Conservation (phyloP, 768 basidiomycete genomes). For the Suillus alpinus region DNA sequence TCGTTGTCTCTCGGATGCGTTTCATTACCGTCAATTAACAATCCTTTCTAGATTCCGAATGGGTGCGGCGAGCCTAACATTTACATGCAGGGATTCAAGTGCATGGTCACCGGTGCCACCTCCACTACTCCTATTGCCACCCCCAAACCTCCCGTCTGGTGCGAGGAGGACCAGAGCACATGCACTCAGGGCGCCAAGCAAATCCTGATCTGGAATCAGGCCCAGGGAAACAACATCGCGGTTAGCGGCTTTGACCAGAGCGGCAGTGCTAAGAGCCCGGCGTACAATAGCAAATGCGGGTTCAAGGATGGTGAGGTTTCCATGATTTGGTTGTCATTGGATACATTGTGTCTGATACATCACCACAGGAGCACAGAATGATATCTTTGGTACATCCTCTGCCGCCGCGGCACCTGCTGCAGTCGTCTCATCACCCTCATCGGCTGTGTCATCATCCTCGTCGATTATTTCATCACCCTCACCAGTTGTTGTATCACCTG, state of each 20-base stretch:
- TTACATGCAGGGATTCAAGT: slow-evolving; percentile 45
- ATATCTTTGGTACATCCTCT: slow-evolving; percentile 10
- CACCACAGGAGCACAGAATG: slow-evolving; percentile 8
- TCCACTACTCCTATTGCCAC: slow-evolving; percentile 38
- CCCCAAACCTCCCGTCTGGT: slow-evolving; percentile 49
- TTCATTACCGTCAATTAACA: background rate
- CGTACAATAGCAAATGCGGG: slow-evolving; percentile 48
- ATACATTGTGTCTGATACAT: background rate
- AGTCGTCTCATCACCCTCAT: background rate
- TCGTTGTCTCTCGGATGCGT: slow-evolving; percentile 7
- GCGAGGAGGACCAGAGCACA: slow-evolving; percentile 40
- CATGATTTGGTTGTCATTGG: background rate
- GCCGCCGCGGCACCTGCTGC: background rate
- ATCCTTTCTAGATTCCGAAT: slow-evolving; percentile 10
- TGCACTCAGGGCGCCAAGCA: slow-evolving; percentile 53
- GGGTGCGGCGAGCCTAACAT: slow-evolving; percentile 57
- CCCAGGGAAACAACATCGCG: slow-evolving; percentile 45
- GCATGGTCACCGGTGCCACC: slow-evolving; percentile 46
- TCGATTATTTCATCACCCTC: too few species aligned
- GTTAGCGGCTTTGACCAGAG: slow-evolving; percentile 39
- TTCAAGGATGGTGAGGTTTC: slow-evolving; percentile 42
- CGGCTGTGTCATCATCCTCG: background rate
- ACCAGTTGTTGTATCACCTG: background rate
- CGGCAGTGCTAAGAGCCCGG: slow-evolving; percentile 43
- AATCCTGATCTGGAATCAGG: slow-evolving; percentile 55